A percentile compares a stretch with the other conserved stretches of the same genome.
Evolutionary conservation across 257 asterid species (phyloP).

Genomic region (Oldenlandia corymbosa): DNA sequence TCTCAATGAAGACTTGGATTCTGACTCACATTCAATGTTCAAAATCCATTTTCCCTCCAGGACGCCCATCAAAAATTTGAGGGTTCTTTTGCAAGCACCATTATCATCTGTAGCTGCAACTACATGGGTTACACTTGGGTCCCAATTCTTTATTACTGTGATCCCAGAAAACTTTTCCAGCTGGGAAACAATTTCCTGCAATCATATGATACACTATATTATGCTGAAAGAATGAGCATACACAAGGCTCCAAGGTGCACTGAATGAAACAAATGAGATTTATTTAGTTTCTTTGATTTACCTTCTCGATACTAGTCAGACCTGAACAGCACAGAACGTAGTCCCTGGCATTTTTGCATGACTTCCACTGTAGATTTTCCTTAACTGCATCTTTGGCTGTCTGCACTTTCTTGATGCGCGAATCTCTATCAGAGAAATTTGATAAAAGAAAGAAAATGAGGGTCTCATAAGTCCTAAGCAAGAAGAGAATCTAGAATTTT

Average conservation of each 20-base stretch:
- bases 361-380: conserved; percentile 37
- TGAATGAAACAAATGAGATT: background rate
- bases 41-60: conserved; percentile 93
- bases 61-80: conserved; percentile 83
- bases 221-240: background rate
- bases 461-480: background rate
- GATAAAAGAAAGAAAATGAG: background rate
- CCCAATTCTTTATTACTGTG: conserved; percentile 65
- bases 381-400: conserved; percentile 26
- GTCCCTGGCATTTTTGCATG: conserved; percentile 42
- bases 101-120: conserved; percentile 73
- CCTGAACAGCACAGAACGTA: conserved; percentile 75
- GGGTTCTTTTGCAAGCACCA: conserved; percentile 84
- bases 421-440: conserved; percentile 31
- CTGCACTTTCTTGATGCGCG: conserved; percentile 22
- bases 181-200: conserved; percentile 54
- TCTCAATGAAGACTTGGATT: background rate
- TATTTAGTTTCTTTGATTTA: conserved; percentile 15
- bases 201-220: background rate
- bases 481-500: conserved; percentile 1
- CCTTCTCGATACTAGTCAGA: conserved; percentile 62
- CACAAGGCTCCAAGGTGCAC: no score
- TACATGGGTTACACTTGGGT: conserved; percentile 69
- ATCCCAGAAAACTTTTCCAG: conserved; percentile 47
- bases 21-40: conserved; percentile 59